Percentiles rank a stretch among this genome's conserved stretches.
Evolutionary conservation across 306 rosid species (phyloP).

Genomic region (Senna tora): DNA sequence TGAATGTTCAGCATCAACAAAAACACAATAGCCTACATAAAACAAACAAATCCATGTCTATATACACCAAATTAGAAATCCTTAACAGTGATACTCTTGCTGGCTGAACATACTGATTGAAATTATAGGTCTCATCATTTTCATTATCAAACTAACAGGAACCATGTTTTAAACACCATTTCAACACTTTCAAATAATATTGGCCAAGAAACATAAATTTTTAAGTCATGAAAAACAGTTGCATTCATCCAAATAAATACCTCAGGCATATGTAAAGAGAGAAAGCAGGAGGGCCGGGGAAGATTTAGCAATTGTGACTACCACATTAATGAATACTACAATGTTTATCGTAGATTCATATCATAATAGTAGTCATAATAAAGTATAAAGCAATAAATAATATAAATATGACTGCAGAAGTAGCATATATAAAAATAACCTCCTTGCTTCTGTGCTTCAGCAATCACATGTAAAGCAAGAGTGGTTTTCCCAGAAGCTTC

Average conservation of each 20-base stretch:
- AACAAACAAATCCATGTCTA: constrained; percentile 31
- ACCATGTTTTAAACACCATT: neutral
- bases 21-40: constrained; percentile 72
- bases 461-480: constrained; percentile 86
- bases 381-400: constrained; percentile 19
- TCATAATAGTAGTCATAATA: constrained; percentile 7
- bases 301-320: constrained; percentile 12
- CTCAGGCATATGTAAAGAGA: constrained; percentile 3
- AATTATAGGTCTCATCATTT: constrained; percentile 11
- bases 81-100: constrained; percentile 8
- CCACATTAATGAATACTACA: neutral
- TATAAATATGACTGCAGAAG: constrained; percentile 29
- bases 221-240: no score
- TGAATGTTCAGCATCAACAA: constrained; percentile 73
- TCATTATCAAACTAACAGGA: constrained; percentile 4
- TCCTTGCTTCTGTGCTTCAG: constrained; percentile 95
- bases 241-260: neutral
- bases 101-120: constrained; percentile 12
- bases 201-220: constrained; percentile 8
- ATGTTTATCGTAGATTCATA: neutral
- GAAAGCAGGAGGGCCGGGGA: neutral
- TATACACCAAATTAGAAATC: constrained; percentile 15
- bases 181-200: constrained; percentile 23
- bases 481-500: constrained; percentile 98
- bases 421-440: constrained; percentile 50